phyloP scores from a whole-genome alignment of 1,284 basidiomycete species.

The Ceratobasidium sp. region DNA sequence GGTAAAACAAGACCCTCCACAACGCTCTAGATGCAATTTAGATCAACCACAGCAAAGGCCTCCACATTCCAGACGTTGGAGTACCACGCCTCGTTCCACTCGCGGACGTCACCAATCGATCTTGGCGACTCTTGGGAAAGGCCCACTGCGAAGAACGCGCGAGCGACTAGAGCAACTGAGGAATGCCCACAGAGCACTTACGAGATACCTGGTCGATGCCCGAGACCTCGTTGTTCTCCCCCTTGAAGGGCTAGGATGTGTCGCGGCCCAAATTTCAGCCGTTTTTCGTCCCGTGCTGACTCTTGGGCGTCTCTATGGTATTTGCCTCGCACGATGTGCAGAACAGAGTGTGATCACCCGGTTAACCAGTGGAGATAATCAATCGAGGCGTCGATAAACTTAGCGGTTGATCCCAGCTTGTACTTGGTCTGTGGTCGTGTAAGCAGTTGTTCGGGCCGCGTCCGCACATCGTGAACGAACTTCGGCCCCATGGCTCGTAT shows the following conservation, averaged over 20 bases:
- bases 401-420: background rate
- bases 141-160: too few species aligned
- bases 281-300: background rate
- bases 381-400: slow-evolving; percentile 39
- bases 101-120: too few species aligned
- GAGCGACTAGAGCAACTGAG: background rate
- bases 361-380: slow-evolving; percentile 23
- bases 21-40: too few species aligned
- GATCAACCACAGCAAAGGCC: too few species aligned
- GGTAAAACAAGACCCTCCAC: too few species aligned
- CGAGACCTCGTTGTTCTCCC: background rate
- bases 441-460: slow-evolving; percentile 19
- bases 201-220: background rate
- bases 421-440: background rate
- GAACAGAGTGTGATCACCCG: background rate
- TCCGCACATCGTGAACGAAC: slow-evolving; percentile 23
- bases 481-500: background rate
- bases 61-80: too few species aligned
- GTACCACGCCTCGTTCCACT: too few species aligned
- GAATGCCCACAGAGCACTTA: background rate
- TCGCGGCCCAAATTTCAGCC: too few species aligned
- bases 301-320: slow-evolving; percentile 1
- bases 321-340: background rate
- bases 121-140: too few species aligned
- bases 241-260: background rate